Evolutionary conservation across 805 yeast genomes (phyloP).

Genomic region (Sugiyamaella valdiviana): DNA sequence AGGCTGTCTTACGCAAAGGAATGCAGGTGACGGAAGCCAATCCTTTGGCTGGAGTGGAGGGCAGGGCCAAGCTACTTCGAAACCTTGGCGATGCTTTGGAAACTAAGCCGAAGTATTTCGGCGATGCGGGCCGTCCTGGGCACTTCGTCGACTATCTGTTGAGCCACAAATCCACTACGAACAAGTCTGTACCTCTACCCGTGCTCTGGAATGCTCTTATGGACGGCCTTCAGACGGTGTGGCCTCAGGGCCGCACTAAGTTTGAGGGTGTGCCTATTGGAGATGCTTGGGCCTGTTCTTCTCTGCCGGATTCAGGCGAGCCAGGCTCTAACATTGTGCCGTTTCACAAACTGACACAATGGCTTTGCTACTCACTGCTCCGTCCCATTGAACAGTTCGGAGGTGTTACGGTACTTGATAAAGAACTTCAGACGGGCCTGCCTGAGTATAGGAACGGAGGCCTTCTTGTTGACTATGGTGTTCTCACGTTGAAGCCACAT

Average conservation of each 20-base stretch:
- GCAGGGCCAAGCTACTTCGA: constrained; percentile 43
- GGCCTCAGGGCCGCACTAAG: constrained; percentile 55
- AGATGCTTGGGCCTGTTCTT: constrained; percentile 49
- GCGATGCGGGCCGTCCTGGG: constrained; percentile 47
- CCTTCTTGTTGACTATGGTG: constrained; percentile 49
- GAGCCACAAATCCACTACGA: constrained; percentile 17
- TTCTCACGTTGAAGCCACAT: constrained; percentile 43
- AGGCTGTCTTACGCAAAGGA: constrained; percentile 35
- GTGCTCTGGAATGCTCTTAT: constrained; percentile 50
- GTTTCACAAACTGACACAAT: constrained; percentile 61
- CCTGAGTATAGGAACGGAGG: constrained; percentile 67
- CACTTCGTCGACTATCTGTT: constrained; percentile 44
- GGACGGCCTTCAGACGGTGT: constrained; percentile 50
- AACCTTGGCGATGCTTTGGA: constrained; percentile 44
- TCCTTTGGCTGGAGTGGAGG: constrained; percentile 49
- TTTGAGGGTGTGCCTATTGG: constrained; percentile 50
- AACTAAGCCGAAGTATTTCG: constrained; percentile 40
- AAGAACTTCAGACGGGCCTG: constrained; percentile 45
- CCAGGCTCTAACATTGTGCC: constrained; percentile 45
- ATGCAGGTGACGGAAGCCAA: constrained; percentile 46
- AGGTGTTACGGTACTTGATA: constrained; percentile 39
- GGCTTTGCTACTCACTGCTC: constrained; percentile 57
- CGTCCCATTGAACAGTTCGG: constrained; percentile 42
- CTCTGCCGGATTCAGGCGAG: constrained; percentile 28
- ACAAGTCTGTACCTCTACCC: constrained; percentile 35